phyloP scores from a whole-genome alignment of 192 early-diverging fungal genomes.

The Podochytrium sp. region DNA sequence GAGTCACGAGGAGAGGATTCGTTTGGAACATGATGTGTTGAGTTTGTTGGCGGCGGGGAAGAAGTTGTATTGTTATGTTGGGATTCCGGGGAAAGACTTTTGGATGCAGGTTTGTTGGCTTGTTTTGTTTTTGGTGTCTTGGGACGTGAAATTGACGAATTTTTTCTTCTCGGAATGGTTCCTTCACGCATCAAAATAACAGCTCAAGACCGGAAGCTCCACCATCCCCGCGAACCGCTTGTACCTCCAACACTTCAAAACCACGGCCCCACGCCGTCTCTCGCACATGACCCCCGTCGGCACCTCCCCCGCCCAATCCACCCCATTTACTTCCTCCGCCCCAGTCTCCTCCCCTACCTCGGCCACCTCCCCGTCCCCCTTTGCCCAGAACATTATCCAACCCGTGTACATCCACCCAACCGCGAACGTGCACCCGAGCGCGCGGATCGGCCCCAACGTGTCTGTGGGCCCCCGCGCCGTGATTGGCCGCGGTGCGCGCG shows the following conservation, averaged over 20 bases:
- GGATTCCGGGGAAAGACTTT: constrained; percentile 68
- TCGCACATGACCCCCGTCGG: constrained; percentile 38
- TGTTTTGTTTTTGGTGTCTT: too few relatives aligned
- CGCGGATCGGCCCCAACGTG: constrained; percentile 96
- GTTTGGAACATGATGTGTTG: constrained; percentile 93
- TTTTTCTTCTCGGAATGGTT: too few relatives aligned
- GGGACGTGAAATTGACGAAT: too few relatives aligned
- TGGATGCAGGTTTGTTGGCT: constrained; percentile 70
- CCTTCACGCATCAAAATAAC: too few relatives aligned
- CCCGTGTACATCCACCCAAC: constrained; percentile 95
- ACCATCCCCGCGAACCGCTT: constrained; percentile 92
- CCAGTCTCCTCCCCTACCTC: not conserved
- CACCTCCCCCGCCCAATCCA: not conserved
- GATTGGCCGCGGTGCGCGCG: constrained; percentile 89
- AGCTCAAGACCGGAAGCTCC: constrained; percentile 92
- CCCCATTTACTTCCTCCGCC: not conserved
- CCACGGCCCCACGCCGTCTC: constrained; percentile 64
- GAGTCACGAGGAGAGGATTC: constrained; percentile 65
- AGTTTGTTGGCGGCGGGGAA: constrained; percentile 79
- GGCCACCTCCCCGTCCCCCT: not conserved
- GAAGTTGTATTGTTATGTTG: constrained; percentile 87
- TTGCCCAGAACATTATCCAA: constrained; percentile 75
- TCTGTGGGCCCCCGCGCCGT: constrained; percentile 88
- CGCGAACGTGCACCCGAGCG: constrained; percentile 89
- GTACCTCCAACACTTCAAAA: constrained; percentile 84